A percentile compares a stretch with the other conserved stretches of the same genome.
phyloP scores from a whole-genome alignment of 805 yeast genomes.

The Ogataea saltuana region DNA sequence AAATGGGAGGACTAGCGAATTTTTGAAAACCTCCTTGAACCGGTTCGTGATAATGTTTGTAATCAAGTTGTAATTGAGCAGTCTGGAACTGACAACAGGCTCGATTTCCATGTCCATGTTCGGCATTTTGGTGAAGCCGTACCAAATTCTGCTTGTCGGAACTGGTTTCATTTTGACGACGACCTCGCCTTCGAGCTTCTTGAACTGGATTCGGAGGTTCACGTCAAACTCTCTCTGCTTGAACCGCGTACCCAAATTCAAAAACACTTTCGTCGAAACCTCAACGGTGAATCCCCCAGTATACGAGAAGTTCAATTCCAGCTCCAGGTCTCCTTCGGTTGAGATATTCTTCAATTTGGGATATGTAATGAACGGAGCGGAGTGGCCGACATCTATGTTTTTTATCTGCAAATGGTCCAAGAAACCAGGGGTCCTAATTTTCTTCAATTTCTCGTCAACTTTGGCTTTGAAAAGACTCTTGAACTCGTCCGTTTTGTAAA shows the following conservation, averaged over 20 bases:
- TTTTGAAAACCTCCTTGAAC: conserved; percentile 75
- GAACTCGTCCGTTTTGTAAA: conserved; percentile 70
- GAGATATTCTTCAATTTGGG: conserved; percentile 69
- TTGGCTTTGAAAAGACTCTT: conserved; percentile 56
- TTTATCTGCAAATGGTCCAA: conserved; percentile 78
- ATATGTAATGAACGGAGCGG: conserved; percentile 77
- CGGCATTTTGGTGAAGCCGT: conserved; percentile 80
- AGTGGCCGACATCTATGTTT: conserved; percentile 69
- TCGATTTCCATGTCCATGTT: conserved; percentile 72
- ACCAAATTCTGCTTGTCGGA: conserved; percentile 91
- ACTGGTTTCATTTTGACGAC: conserved; percentile 77
- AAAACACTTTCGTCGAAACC: conserved; percentile 75
- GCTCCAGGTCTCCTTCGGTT: conserved; percentile 74
- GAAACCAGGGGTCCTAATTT: conserved; percentile 85
- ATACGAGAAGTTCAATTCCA: conserved; percentile 64
- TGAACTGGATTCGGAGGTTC: conserved; percentile 66
- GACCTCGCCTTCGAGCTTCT: conserved; percentile 71
- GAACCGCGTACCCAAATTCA: conserved; percentile 75
- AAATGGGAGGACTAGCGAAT: conserved; percentile 78
- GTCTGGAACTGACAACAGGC: conserved; percentile 87
- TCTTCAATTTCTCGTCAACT: conserved; percentile 69
- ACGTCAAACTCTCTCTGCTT: conserved; percentile 73
- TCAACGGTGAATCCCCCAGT: conserved; percentile 75
- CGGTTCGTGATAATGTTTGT: conserved; percentile 79
- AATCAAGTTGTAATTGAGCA: conserved; percentile 72